Evolutionary conservation across 2,329 filamentous ascomycete genomes (phyloP), one percentile per base, ranked within the genome.

Genomic region (Coniochaeta pulveracea): DNA sequence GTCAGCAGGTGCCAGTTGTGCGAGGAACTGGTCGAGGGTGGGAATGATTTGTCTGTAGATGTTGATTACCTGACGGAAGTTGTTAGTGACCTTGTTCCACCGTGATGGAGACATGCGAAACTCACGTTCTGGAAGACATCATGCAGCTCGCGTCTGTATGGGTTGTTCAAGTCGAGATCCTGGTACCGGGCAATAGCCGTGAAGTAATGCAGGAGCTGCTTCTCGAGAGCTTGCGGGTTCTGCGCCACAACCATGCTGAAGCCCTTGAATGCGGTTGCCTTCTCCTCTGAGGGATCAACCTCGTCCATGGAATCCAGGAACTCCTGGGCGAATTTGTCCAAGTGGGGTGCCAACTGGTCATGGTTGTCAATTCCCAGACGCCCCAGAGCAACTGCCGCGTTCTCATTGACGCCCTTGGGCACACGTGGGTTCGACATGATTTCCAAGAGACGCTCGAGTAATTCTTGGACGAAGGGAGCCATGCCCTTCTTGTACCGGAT

Each of bases 181-280:
- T 74, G 73, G 54, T 86, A 93, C 39, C 72, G 68, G 11, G 89
- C 83, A 60, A 96, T 93, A 37, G 84, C 71, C 33, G 67, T 71
- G 54, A 98, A 93, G 58, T 91, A 93, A 36, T 81, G 73, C 22
- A 80, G 66, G 25, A 98, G 65, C 37, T 78, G 82, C 44, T 80
- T 80, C 58, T 96, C 91, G 75, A 98, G 89, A 2, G 86, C 85
- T 50, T 86, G 75, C 1, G 91, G 91, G 48, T 96, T 96, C 49
- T 77, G 75, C 40, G 82, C 72, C 4, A 96, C 82, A 30, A 93
- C 72, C 44, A 81, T 70, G 35, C 84, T 83, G 59, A 98, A 95
- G 0, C 91, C 91, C 47, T 85, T 77, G 54, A 96, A 85, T 0
- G 91, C 89, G 17, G 88, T 88, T 1, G 83, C 85, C 61, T 98